Conservation (phyloP, 225 moss, liverwort and hornwort species). For the Sphagnum tenellum region DNA sequence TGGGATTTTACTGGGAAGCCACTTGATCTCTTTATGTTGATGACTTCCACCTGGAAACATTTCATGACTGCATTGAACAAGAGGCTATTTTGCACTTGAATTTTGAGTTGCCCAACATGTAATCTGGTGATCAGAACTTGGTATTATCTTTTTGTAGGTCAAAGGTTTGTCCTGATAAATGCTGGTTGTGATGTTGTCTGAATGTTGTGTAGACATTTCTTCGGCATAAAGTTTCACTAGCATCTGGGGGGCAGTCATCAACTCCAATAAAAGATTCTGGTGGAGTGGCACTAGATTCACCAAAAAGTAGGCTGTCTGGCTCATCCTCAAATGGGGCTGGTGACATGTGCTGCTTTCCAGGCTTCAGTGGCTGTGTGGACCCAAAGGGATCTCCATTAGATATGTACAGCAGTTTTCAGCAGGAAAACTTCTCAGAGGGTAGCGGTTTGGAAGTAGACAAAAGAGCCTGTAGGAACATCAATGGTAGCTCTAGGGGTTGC, state of each 20-base stretch:
- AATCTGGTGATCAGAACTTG: too few relatives aligned
- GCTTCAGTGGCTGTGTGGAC: conserved; percentile 53
- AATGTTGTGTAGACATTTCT: conserved; percentile 68
- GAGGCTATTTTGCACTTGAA: too few relatives aligned
- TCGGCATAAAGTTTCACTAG: conserved; percentile 92
- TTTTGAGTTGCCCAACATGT: too few relatives aligned
- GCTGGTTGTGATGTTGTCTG: background rate
- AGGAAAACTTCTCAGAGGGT: conserved; percentile 17
- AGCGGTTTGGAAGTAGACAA: conserved; percentile 14
- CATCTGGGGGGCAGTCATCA: conserved; percentile 29
- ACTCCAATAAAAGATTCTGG: conserved; percentile 24
- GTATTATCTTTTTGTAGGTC: background rate
- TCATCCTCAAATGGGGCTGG: conserved; percentile 32
- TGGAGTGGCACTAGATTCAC: conserved; percentile 23
- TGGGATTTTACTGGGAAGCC: too few relatives aligned
- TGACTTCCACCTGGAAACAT: too few relatives aligned
- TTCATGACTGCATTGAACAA: too few relatives aligned
- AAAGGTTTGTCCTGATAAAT: background rate
- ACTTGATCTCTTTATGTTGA: too few relatives aligned
- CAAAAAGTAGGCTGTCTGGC: conserved; percentile 24
- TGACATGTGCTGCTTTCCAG: conserved; percentile 38
- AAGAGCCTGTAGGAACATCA: conserved; percentile 11
- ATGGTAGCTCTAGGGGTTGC: background rate
- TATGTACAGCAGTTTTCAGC: conserved; percentile 40
- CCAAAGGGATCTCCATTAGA: conserved; percentile 35